phyloP scores from a whole-genome alignment of 768 basidiomycete genomes.

The Lactarius hatsudake region DNA sequence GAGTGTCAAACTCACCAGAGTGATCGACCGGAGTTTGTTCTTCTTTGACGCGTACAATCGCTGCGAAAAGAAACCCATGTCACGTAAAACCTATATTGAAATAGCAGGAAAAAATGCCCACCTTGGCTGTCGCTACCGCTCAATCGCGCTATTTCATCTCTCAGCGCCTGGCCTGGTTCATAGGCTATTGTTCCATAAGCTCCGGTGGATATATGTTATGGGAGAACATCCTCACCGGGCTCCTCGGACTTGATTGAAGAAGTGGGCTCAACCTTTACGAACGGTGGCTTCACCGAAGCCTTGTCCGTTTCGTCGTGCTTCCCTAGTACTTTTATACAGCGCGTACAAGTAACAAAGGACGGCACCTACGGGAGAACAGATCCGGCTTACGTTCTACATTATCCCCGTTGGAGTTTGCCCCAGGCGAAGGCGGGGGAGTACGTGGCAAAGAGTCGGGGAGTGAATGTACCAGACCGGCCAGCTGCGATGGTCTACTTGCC shows the following conservation, averaged over 20 bases:
- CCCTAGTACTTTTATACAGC: neutral
- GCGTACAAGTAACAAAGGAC: neutral
- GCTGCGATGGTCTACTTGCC: slow-evolving; percentile 7
- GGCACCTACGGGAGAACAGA: slow-evolving; percentile 3
- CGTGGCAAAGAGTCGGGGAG: slow-evolving; percentile 17
- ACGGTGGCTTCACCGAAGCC: neutral
- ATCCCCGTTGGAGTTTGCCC: neutral
- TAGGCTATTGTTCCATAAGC: slow-evolving; percentile 10
- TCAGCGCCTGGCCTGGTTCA: slow-evolving; percentile 17
- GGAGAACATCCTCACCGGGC: slow-evolving; percentile 3
- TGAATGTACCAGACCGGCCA: neutral
- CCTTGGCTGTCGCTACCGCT: slow-evolving; percentile 1
- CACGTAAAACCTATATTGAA: neutral
- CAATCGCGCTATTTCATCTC: slow-evolving; percentile 21
- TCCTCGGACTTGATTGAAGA: slow-evolving; percentile 7
- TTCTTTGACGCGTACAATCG: slow-evolving; percentile 13
- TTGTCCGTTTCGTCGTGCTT: slow-evolving; percentile 4
- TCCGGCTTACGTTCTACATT: neutral
- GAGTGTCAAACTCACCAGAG: neutral
- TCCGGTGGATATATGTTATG: neutral
- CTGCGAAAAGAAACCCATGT: neutral
- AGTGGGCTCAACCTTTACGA: slow-evolving; percentile 5
- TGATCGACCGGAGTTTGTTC: neutral
- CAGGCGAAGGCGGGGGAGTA: slow-evolving; percentile 15
- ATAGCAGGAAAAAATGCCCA: neutral